Percentiles rank a stretch among this genome's conserved stretches.
Conservation (phyloP, 2,329 filamentous ascomycete species). For the Cercospora sp. region DNA sequence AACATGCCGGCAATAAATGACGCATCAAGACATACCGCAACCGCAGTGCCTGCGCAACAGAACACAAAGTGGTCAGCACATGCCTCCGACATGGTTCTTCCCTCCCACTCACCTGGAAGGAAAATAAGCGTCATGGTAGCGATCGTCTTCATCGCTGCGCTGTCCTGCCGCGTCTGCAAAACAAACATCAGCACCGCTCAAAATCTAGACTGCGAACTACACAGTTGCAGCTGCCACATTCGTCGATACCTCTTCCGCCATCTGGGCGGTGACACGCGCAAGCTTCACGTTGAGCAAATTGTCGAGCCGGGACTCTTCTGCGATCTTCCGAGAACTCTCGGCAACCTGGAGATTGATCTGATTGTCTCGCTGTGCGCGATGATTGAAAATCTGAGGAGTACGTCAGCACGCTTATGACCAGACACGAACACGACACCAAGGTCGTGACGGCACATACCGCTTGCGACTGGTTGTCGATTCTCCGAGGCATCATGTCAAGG, state of each 20-base stretch:
- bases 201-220: neutral
- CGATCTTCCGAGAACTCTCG: conserved; percentile 38
- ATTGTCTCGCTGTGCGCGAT: conserved; percentile 39
- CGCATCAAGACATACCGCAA: conserved; percentile 30
- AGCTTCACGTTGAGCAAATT: conserved; percentile 40
- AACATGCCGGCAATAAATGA: neutral
- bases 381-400: conserved; percentile 36
- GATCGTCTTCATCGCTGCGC: conserved; percentile 50
- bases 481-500: conserved; percentile 37
- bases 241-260: conserved; percentile 32
- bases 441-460: conserved; percentile 27
- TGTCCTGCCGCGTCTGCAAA: conserved; percentile 39
- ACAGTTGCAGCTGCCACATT: neutral
- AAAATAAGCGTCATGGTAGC: conserved; percentile 49
- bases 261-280: conserved; percentile 39
- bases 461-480: conserved; percentile 42
- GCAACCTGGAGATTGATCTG: conserved; percentile 39
- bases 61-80: neutral
- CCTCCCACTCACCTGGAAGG: conserved; percentile 39
- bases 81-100: neutral
- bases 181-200: neutral
- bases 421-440: neutral
- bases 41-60: conserved; percentile 34
- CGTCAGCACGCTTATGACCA: conserved; percentile 3
- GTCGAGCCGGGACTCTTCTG: conserved; percentile 38